These are phyloP conservation scores for Pleomassaria siparia DNA, from an alignment of 2,329 filamentous ascomycete genomes.

Conservation along the genomic window DNA sequence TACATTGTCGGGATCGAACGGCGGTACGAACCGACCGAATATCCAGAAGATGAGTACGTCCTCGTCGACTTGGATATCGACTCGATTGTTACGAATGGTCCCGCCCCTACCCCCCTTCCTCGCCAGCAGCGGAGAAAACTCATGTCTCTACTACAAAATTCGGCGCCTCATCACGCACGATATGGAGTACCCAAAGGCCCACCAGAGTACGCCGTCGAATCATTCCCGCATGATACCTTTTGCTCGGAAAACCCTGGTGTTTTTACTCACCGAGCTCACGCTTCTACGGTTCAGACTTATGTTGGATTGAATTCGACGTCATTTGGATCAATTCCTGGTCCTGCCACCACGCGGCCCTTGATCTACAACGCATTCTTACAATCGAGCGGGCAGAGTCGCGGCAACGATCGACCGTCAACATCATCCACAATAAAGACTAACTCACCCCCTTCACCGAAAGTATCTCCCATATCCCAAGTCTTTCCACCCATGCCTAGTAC, in stretches of 20 bases:
- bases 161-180: constrained; percentile 84
- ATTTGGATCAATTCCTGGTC: constrained; percentile 70
- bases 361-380: constrained; percentile 92
- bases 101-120: constrained; percentile 75
- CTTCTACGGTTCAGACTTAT: constrained; percentile 78
- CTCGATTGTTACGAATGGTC: constrained; percentile 78
- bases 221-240: constrained; percentile 87
- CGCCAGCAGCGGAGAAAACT: constrained; percentile 90
- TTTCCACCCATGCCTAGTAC: constrained; percentile 78
- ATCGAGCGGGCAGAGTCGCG: constrained; percentile 64
- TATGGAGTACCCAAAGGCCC: constrained; percentile 87
- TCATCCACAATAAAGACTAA: constrained; percentile 41
- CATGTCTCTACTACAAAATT: constrained; percentile 80
- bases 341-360: constrained; percentile 57
- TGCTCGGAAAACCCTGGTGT: constrained; percentile 81
- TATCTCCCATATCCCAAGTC: constrained; percentile 75
- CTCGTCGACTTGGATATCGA: constrained; percentile 92
- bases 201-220: constrained; percentile 88
- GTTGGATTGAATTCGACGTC: constrained; percentile 86
- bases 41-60: constrained; percentile 95
- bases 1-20: constrained; percentile 97
- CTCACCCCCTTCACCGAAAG: constrained; percentile 59
- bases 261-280: constrained; percentile 70
- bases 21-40: constrained; percentile 79
- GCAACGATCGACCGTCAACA: constrained; percentile 69